A percentile compares a stretch with the other conserved stretches of the same genome.
Conservation (phyloP, 768 basidiomycete species). For the Strobilomyces confusus region DNA sequence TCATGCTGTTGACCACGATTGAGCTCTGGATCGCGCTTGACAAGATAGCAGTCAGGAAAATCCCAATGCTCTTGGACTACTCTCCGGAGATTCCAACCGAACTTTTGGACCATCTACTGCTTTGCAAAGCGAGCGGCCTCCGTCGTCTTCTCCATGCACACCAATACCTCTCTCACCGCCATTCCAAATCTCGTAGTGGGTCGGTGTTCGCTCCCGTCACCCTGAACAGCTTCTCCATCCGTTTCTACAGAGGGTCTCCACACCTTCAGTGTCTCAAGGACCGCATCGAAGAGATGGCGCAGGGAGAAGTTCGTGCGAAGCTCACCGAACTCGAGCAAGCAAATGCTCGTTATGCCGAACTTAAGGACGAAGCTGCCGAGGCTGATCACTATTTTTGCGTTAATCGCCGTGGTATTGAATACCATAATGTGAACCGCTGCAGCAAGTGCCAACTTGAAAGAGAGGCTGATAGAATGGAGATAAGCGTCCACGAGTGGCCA, state of each 20-base stretch:
- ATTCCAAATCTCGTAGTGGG: conserved; percentile 19
- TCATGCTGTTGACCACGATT: too few species aligned
- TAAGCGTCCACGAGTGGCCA: conserved; percentile 43
- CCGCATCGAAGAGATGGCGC: conserved; percentile 26
- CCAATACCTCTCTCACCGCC: too few species aligned
- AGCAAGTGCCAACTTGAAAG: conserved; percentile 29
- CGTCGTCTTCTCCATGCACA: conserved; percentile 25
- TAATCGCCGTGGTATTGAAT: conserved; percentile 4
- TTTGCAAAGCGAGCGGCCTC: conserved; percentile 31
- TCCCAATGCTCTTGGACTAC: conserved; percentile 40
- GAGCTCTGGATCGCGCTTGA: too few species aligned
- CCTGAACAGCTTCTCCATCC: conserved; percentile 29
- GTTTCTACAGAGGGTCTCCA: conserved; percentile 30
- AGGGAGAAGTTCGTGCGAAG: conserved; percentile 21
- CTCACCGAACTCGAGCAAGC: conserved; percentile 23
- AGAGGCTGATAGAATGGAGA: conserved; percentile 23
- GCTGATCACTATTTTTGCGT: not conserved
- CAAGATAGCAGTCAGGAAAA: conserved; percentile 24
- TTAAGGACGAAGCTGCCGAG: conserved; percentile 11
- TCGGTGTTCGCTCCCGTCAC: conserved; percentile 35
- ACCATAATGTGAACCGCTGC: conserved; percentile 18
- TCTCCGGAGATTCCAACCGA: conserved; percentile 41
- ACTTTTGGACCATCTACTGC: conserved; percentile 39
- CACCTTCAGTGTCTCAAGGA: conserved; percentile 25
- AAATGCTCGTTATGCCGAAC: conserved; percentile 20